Evolutionary conservation across 169 alveolate species (phyloP), one percentile per base, ranked within the genome.

Genomic region (Theileria luwenshuni): DNA sequence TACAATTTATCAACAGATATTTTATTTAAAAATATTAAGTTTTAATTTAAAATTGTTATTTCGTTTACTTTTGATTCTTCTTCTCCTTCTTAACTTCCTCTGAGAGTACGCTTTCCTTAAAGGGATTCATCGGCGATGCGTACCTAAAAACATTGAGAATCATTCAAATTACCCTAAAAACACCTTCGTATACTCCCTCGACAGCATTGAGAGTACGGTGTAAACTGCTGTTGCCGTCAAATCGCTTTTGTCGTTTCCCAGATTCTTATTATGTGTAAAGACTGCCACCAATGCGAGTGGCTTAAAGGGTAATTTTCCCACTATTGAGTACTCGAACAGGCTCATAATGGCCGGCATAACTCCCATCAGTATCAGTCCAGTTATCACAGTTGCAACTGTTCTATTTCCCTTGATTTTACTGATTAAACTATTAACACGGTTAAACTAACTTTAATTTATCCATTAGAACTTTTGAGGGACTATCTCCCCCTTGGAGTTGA

Each of bases 271-370:
- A 45, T 77, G 88, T n/a, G 94, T 90, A 60, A 90, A 69, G 60
- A 85, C 41, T 49, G 84, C 56, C 49, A 90, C 56, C 21, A 86
- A 87, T 42, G 74, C 77, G 32, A 90, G 48, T 23, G 94, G 94
- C 58, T 48, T 83, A 77, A 90, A 90, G n/a, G 94, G 94, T 43
- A 90, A 77, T 60, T 85, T 83, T 38, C 90, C 94, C 33, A 90
- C 77, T 51, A 86, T 77, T 71, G 84, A 69, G 38, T 88, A 89
- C 75, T 90, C 94, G 74, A 90, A 90, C 70, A 81, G 68, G 84
- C 94, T 90, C 90, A 90, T 85, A 33, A 85, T 74, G 54, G 86
- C 58, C 17, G 90, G 90, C 94, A 90, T 90, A 61, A 90, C 70
- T 33, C 80, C 77, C 92, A 90, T 88, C 74, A 92, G 87, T 32